Conservation (phyloP, 1,284 basidiomycete genomes). For the Wolfiporia cocos region DNA sequence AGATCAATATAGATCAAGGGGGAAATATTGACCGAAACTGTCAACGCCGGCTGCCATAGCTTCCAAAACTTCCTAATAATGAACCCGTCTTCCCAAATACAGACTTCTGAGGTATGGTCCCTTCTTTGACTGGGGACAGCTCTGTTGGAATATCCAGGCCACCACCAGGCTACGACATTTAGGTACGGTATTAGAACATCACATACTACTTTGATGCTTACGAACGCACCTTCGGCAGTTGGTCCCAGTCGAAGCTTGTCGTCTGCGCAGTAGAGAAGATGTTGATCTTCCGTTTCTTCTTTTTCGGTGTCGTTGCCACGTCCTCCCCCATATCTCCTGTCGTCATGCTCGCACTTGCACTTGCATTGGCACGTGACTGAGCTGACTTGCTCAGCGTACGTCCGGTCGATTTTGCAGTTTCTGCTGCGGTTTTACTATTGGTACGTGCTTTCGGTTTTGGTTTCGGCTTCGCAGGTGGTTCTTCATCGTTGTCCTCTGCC, state of each 20-base stretch:
- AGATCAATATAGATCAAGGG: too few species aligned
- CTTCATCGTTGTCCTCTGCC: constrained; percentile 5
- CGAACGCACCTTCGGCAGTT: constrained; percentile 29
- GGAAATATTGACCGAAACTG: too few species aligned
- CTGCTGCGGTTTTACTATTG: neutral
- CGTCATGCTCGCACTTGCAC: neutral
- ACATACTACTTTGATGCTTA: neutral
- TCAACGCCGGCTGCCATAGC: constrained; percentile 13
- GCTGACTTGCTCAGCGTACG: constrained; percentile 11
- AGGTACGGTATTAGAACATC: neutral
- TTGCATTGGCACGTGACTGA: neutral
- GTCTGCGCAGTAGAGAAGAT: constrained; percentile 40
- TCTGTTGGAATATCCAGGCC: constrained; percentile 53
- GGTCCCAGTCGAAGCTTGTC: constrained; percentile 35
- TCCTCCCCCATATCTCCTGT: constrained; percentile 14
- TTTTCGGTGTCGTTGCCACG: constrained; percentile 32
- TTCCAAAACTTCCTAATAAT: constrained; percentile 12
- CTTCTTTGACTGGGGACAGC: constrained; percentile 57
- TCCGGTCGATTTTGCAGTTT: neutral
- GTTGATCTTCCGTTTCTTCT: constrained; percentile 59
- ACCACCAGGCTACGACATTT: constrained; percentile 22
- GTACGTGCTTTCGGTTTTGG: constrained; percentile 11
- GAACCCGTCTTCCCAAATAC: constrained; percentile 15
- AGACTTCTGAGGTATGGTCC: constrained; percentile 42
- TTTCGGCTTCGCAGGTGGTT: constrained; percentile 10